Conservation (phyloP, 352 stramenopile genomes). For the Blastocystis sp. region DNA sequence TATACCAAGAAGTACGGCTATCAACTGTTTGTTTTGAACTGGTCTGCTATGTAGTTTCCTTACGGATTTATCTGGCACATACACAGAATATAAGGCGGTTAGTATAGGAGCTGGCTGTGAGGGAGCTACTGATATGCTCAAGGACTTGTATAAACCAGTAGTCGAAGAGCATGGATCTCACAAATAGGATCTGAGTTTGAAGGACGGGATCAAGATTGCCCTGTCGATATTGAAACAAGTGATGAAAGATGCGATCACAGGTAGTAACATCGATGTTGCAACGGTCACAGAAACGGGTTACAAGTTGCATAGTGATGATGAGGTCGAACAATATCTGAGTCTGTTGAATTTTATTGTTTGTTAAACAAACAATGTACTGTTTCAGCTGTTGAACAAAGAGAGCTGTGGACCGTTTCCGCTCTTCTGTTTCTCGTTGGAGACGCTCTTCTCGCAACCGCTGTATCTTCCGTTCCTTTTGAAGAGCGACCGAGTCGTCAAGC, state of each 20-base stretch:
- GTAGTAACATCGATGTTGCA: slow-evolving; percentile 94
- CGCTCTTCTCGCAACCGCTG: neutral
- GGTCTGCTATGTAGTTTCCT: neutral
- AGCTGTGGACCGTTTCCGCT: slow-evolving; percentile 13
- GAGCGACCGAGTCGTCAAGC: neutral
- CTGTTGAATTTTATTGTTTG: slow-evolving; percentile 44
- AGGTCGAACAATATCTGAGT: slow-evolving; percentile 74
- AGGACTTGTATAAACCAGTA: slow-evolving; percentile 86
- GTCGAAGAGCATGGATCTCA: neutral
- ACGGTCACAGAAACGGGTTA: slow-evolving; percentile 89
- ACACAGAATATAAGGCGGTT: slow-evolving; percentile 94
- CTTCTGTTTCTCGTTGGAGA: slow-evolving; percentile 5
- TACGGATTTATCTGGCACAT: slow-evolving; percentile 90
- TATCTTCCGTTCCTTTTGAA: neutral
- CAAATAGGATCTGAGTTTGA: slow-evolving; percentile 81
- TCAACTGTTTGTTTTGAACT: slow-evolving; percentile 76
- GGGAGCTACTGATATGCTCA: slow-evolving; percentile 91
- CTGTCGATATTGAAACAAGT: slow-evolving; percentile 94
- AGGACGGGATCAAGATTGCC: slow-evolving; percentile 90
- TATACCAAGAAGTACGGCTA: slow-evolving; percentile 84
- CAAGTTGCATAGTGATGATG: slow-evolving; percentile 83
- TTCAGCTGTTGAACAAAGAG: slow-evolving; percentile 11
- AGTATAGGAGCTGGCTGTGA: slow-evolving; percentile 94
- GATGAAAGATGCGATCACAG: slow-evolving; percentile 99
- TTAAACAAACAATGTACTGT: neutral